Evolutionary conservation across 2,329 filamentous ascomycete genomes (phyloP).

Genomic region (Xylariaceae sp.): DNA sequence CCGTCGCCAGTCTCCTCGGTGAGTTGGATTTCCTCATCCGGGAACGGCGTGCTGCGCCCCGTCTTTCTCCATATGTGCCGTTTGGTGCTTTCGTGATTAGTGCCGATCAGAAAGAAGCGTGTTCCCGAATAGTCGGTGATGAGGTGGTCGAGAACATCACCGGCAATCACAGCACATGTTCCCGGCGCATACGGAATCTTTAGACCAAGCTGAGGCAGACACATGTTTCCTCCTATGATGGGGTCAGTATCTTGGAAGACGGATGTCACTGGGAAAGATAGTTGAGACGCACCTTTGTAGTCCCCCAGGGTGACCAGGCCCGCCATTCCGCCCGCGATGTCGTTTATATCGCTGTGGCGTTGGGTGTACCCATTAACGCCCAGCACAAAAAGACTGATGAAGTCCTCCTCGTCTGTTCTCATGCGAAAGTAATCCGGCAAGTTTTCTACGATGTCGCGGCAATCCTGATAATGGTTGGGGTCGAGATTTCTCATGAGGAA

Average conservation of each 20-base stretch:
- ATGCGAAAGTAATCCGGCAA: neutral
- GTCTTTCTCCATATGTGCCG: slow-evolving; percentile 2
- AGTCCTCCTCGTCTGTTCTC: slow-evolving; percentile 6
- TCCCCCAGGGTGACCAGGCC: slow-evolving; percentile 13
- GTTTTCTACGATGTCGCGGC: slow-evolving; percentile 1
- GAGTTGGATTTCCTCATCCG: neutral
- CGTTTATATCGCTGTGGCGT: slow-evolving; percentile 14
- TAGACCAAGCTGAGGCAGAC: slow-evolving; percentile 20
- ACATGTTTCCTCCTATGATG: slow-evolving; percentile 13
- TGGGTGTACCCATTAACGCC: slow-evolving; percentile 19
- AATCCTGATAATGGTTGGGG: slow-evolving; percentile 2
- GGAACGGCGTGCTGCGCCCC: neutral
- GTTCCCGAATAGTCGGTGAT: slow-evolving; percentile 16
- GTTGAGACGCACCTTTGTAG: slow-evolving; percentile 5
- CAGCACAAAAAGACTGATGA: slow-evolving; percentile 20
- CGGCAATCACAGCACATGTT: slow-evolving; percentile 20
- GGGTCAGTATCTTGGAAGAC: neutral
- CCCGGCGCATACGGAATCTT: slow-evolving; percentile 20
- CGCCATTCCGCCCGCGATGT: slow-evolving; percentile 12
- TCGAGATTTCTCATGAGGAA: slow-evolving; percentile 15
- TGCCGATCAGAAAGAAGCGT: slow-evolving; percentile 24
- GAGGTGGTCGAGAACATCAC: slow-evolving; percentile 17
- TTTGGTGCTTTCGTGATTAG: slow-evolving; percentile 20
- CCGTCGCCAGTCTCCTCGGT: neutral
- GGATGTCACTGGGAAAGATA: neutral